Evolutionary conservation across 176 grass and related monocot genomes (phyloP).

Genomic region (Oryza longistaminata): DNA sequence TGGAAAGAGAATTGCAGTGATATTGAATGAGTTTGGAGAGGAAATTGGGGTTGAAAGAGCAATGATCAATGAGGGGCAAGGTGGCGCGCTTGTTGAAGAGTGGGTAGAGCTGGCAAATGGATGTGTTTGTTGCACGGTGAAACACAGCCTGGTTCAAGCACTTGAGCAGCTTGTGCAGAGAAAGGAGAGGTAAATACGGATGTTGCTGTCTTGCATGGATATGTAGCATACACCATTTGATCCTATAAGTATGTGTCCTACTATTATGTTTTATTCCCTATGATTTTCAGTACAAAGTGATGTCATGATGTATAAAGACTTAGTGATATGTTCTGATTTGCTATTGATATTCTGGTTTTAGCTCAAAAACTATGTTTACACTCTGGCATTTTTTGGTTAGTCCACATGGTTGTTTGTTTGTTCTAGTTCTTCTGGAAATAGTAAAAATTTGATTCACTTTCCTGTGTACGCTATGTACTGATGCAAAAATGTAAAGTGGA

Average conservation of each 20-base stretch:
- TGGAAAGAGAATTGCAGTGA: constrained; percentile 86
- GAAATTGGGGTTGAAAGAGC: constrained; percentile 93
- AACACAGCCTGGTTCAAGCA: constrained; percentile 96
- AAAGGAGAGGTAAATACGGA: constrained; percentile 68
- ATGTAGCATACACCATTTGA: constrained; percentile 4
- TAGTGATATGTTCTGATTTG: not conserved
- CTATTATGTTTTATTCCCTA: not conserved
- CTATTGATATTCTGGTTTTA: not conserved
- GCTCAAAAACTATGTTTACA: not conserved
- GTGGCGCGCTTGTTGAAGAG: constrained; percentile 84
- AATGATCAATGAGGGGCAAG: constrained; percentile 97
- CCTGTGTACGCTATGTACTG: not conserved
- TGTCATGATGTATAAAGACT: not conserved
- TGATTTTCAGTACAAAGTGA: constrained; percentile 10
- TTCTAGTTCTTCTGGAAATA: constrained; percentile 1
- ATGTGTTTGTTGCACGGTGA: constrained; percentile 93
- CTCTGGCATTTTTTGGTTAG: not conserved
- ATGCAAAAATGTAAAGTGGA: not conserved
- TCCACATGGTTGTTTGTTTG: not conserved
- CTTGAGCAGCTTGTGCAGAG: constrained; percentile 93
- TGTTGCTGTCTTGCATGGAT: not conserved
- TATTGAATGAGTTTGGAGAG: constrained; percentile 96
- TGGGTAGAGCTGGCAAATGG: constrained; percentile 98
- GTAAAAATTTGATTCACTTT: not conserved
- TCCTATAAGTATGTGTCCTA: not conserved